Evolutionary conservation across 2,329 filamentous ascomycete genomes (phyloP).

Genomic region (Cercospora sojina): DNA sequence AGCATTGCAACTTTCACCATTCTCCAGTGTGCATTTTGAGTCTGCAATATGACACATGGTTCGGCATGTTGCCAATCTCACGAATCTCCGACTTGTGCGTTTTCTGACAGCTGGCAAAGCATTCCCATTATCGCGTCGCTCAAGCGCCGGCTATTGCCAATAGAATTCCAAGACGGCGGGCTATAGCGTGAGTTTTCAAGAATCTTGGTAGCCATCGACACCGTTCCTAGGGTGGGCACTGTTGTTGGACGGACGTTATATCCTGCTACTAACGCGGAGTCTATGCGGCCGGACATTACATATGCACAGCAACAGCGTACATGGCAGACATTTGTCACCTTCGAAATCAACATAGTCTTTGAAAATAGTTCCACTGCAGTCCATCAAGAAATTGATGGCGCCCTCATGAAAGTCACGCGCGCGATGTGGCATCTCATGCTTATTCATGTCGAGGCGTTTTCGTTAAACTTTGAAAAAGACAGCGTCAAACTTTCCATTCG

Average conservation of each 20-base stretch:
- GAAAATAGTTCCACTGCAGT: neutral
- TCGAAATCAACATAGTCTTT: slow-evolving; percentile 2
- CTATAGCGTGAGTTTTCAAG: neutral
- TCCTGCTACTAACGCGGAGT: neutral
- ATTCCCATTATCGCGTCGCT: neutral
- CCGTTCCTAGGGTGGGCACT: neutral
- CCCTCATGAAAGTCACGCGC: neutral
- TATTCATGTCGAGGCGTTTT: neutral
- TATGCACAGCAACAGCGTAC: neutral
- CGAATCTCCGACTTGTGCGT: neutral
- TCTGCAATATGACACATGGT: neutral
- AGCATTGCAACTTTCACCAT: neutral
- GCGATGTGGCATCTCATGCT: neutral
- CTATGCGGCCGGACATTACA: neutral
- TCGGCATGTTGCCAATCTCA: too few relatives aligned
- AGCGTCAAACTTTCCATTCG: neutral
- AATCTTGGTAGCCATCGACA: neutral
- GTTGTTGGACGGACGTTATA: neutral
- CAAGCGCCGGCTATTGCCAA: neutral
- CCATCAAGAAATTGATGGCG: neutral
- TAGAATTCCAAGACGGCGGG: neutral
- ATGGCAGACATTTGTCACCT: neutral
- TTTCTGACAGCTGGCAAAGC: neutral
- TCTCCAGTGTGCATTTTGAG: neutral
- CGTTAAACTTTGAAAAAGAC: neutral